These are phyloP conservation scores for Mycena alexandri DNA, from an alignment of 768 basidiomycete genomes.

Conservation along the genomic window DNA sequence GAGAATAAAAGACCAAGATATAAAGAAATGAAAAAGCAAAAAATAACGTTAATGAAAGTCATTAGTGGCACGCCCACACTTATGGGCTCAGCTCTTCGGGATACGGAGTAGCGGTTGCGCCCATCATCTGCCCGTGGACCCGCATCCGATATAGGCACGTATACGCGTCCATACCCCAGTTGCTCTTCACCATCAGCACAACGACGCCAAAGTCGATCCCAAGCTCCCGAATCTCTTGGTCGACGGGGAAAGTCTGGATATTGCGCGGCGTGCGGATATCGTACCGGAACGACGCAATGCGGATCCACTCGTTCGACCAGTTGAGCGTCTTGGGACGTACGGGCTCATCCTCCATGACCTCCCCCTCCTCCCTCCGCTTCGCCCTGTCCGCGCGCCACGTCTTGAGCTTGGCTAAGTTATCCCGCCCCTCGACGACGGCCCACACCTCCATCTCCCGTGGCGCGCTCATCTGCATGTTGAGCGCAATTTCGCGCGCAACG, in stretches of 20 bases:
- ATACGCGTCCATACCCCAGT: conserved; percentile 87
- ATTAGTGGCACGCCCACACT: conserved; percentile 26
- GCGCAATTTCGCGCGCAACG: conserved; percentile 83
- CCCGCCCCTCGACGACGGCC: conserved; percentile 86
- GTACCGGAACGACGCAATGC: conserved; percentile 79
- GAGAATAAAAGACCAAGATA: conserved; percentile 29
- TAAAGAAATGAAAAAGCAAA: conserved; percentile 26
- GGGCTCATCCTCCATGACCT: conserved; percentile 48
- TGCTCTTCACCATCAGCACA: conserved; percentile 81
- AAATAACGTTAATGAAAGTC: conserved; percentile 38
- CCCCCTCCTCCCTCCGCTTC: conserved; percentile 48
- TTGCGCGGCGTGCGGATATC: conserved; percentile 67
- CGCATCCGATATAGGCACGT: conserved; percentile 93
- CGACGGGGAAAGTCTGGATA: conserved; percentile 86
- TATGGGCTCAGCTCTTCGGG: conserved; percentile 43
- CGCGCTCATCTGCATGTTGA: conserved; percentile 78
- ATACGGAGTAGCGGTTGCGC: conserved; percentile 54
- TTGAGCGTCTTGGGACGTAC: conserved; percentile 65
- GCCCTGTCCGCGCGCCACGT: conserved; percentile 66
- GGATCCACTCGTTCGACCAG: conserved; percentile 62
- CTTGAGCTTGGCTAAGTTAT: conserved; percentile 73
- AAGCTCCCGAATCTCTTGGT: conserved; percentile 72
- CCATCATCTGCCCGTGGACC: conserved; percentile 76
- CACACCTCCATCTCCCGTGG: conserved; percentile 92
- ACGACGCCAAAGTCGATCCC: conserved; percentile 90